These are phyloP conservation scores for Eutrema yunnanense DNA, from an alignment of 345 rosid genomes.

Conservation along the genomic window DNA sequence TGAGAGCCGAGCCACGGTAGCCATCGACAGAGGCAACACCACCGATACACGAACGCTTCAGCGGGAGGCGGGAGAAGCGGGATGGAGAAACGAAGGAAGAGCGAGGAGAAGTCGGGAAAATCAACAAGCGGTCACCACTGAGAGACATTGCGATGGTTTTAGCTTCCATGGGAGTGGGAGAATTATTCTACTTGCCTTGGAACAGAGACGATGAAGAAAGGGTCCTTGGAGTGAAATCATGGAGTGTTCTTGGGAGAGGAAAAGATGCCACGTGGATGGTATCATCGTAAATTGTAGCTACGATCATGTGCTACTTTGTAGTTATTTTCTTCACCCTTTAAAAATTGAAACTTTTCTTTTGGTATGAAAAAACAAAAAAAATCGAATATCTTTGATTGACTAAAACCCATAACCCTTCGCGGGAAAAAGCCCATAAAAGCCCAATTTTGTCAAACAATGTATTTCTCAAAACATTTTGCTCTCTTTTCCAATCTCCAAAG, in stretches of 20 bases:
- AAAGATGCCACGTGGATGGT: conserved; percentile 25
- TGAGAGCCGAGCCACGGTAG: conserved; percentile 6
- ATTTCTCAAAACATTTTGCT: not conserved
- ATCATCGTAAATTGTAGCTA: conserved; percentile 1
- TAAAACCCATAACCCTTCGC: not conserved
- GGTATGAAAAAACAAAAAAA: not conserved
- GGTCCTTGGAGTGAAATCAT: not conserved
- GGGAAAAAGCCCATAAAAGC: conserved; percentile 8
- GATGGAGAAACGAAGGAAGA: conserved; percentile 8
- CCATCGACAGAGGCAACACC: not conserved
- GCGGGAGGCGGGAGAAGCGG: conserved; percentile 6
- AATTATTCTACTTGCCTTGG: not conserved
- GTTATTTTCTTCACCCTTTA: too few relatives aligned
- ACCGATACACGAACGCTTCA: conserved; percentile 8
- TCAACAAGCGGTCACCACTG: not conserved
- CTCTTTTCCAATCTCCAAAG: not conserved
- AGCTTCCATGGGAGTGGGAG: conserved; percentile 36
- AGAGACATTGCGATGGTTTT: conserved; percentile 25
- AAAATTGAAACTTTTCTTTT: not conserved
- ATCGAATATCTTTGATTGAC: too few relatives aligned
- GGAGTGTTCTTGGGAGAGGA: not conserved
- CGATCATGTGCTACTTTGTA: conserved; percentile 22
- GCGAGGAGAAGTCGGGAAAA: not conserved
- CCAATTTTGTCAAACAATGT: not conserved
- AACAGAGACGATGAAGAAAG: not conserved